A percentile compares a stretch with the other conserved stretches of the same genome.
Conservation (phyloP, 2,329 filamentous ascomycete species). For the Xylariaceae sp. region DNA sequence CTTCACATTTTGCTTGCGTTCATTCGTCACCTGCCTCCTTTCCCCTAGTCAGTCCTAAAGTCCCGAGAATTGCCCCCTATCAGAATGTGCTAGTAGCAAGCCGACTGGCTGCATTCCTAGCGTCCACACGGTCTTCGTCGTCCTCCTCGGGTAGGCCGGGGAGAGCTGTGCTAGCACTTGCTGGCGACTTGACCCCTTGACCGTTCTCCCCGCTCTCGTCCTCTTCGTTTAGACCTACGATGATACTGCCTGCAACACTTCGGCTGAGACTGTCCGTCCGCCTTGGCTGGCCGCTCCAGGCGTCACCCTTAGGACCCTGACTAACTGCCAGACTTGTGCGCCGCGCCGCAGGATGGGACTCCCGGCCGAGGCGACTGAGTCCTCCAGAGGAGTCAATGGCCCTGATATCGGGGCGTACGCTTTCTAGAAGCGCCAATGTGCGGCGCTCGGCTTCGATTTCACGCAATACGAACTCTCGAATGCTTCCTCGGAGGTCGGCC, state of each 20-base stretch:
- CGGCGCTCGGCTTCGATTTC: slow-evolving; percentile 94
- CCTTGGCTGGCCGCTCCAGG: slow-evolving; percentile 91
- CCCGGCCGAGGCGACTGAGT: slow-evolving; percentile 80
- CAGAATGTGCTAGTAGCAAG: slow-evolving; percentile 92
- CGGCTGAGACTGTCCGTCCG: slow-evolving; percentile 72
- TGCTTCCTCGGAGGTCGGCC: slow-evolving; percentile 72
- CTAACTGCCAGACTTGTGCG: slow-evolving; percentile 75
- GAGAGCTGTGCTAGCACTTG: slow-evolving; percentile 42
- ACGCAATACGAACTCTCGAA: slow-evolving; percentile 88
- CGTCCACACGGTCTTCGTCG: slow-evolving; percentile 90
- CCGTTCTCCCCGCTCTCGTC: slow-evolving; percentile 45
- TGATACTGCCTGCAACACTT: slow-evolving; percentile 73
- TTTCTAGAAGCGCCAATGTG: slow-evolving; percentile 87
- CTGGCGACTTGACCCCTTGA: slow-evolving; percentile 35
- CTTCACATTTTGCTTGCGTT: slow-evolving; percentile 14
- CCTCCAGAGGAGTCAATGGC: slow-evolving; percentile 89
- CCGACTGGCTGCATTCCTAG: slow-evolving; percentile 88
- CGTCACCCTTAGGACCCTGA: slow-evolving; percentile 95
- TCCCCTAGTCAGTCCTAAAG: slow-evolving; percentile 3
- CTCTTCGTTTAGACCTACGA: slow-evolving; percentile 63
- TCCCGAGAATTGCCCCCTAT: slow-evolving; percentile 7
- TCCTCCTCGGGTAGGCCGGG: slow-evolving; percentile 68
- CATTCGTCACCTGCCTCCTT: slow-evolving; percentile 12
- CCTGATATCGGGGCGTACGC: slow-evolving; percentile 85
- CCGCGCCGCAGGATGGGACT: slow-evolving; percentile 71